phyloP scores from a whole-genome alignment of 1,284 basidiomycete genomes.

The Ustilago tritici region DNA sequence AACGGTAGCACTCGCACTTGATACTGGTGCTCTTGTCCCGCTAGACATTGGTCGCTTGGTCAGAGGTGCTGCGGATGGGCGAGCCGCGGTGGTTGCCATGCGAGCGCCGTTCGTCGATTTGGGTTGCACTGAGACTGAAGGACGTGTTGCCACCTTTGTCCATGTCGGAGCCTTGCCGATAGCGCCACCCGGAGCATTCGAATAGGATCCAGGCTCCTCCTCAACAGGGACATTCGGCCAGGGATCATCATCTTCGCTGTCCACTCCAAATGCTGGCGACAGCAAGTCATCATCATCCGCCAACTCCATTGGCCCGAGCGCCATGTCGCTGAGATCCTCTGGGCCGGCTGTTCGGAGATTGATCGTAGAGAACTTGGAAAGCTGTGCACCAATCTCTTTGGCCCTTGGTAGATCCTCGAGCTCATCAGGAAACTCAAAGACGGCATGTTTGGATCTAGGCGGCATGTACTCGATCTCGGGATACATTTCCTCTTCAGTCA shows the following conservation, averaged over 20 bases:
- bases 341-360: constrained; percentile 20
- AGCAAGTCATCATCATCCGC: constrained; percentile 6
- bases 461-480: constrained; percentile 64
- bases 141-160: background rate
- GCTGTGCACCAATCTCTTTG: constrained; percentile 38
- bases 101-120: background rate
- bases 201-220: background rate
- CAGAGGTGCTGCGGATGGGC: background rate
- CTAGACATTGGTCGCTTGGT: background rate
- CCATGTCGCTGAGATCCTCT: constrained; percentile 32
- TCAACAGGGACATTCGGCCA: constrained; percentile 43
- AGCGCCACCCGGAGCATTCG: background rate
- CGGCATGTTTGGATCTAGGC: constrained; percentile 38
- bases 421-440: constrained; percentile 53
- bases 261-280: background rate
- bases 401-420: constrained; percentile 57
- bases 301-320: constrained; percentile 21
- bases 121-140: background rate
- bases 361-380: constrained; percentile 27
- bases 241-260: constrained; percentile 42
- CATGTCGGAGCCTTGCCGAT: background rate
- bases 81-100: background rate
- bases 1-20: background rate
- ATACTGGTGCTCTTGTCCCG: background rate
- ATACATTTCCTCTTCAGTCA: constrained; percentile 62